Evolutionary conservation across 805 yeast genomes (phyloP), one percentile per base, ranked within the genome.

Genomic region (Cyberlindnera xylosilytica): DNA sequence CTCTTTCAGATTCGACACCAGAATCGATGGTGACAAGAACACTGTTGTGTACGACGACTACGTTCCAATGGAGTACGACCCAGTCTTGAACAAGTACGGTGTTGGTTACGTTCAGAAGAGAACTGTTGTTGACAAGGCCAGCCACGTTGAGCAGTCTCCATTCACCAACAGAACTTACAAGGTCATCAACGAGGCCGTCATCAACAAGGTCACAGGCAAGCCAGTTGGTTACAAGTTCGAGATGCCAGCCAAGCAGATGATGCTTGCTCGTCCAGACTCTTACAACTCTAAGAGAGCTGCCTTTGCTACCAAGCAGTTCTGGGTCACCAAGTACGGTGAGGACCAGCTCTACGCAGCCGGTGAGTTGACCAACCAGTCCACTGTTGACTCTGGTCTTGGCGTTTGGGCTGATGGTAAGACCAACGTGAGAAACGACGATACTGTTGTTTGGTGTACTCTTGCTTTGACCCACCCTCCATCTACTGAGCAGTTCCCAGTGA

Each of bases 401-500:
- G 70, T 63, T 33, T 86, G 89, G 83, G 85, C 86, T 29, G 73
- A 81, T 57, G 83, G 84, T 51, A 63, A 65, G 38, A 89, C 82
- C 46, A 59, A 66, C 27, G 87, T 84, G 27, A 81, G 90, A 76
- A 76, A 84, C 63, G 81, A 81, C 16, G 90, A 85, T 54, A 61
- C 79, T 44, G 88, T 85, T 46, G 82, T 85, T 34, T 85, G 91
- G 90, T 84, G 86, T 50, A 84, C 93, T 35, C 62, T 85, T 60
- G 89, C 87, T 20, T 75, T 85, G 68, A 85, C 91, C 4, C 95
- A 85, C 60, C 76, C 84, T 56, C 93, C 93, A 55, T 75, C 87
- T 57, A 79, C 82, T 28, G 95, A 85, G 67, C 91, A 85, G 63
- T 85, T 86, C 83, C 95, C 95, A 37, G 90, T 85, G 39, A 85